Evolutionary conservation across 2,329 filamentous ascomycete species (phyloP).

Genomic region (Coleophoma crateriformis): DNA sequence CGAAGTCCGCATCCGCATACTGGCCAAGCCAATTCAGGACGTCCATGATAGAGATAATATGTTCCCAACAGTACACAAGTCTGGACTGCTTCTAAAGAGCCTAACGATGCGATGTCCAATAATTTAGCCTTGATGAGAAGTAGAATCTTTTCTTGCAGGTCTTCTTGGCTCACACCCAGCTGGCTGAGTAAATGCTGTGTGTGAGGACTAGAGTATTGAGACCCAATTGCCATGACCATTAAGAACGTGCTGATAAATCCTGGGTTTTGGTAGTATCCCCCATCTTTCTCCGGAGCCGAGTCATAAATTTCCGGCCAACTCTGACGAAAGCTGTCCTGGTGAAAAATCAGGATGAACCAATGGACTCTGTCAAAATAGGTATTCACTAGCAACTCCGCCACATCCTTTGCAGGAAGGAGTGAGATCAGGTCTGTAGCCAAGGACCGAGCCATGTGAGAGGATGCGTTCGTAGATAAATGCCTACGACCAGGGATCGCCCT

Average conservation of each 20-base stretch:
- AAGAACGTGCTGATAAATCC: constrained; percentile 9
- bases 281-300: constrained; percentile 5
- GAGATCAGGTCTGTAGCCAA: not conserved
- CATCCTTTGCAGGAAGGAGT: constrained; percentile 9
- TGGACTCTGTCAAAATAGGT: constrained; percentile 33
- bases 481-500: not conserved
- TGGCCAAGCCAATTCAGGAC: constrained; percentile 31
- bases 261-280: constrained; percentile 14
- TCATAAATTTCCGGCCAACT: constrained; percentile 1
- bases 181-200: not conserved
- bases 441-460: not conserved
- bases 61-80: constrained; percentile 30
- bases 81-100: constrained; percentile 25
- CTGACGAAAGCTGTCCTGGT: constrained; percentile 26
- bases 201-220: constrained; percentile 14
- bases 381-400: constrained; percentile 23
- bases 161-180: not conserved
- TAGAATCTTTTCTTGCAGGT: not conserved
- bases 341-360: constrained; percentile 33
- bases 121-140: not conserved
- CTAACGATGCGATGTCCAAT: not conserved
- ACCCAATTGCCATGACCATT: constrained; percentile 18
- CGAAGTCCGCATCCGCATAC: constrained; percentile 31
- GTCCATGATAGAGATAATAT: constrained; percentile 31
- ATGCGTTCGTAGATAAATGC: not conserved